Percentiles rank a stretch among this genome's conserved stretches.
Evolutionary conservation across 2,329 filamentous ascomycete genomes (phyloP).

Genomic region (Epichloe uncinata): DNA sequence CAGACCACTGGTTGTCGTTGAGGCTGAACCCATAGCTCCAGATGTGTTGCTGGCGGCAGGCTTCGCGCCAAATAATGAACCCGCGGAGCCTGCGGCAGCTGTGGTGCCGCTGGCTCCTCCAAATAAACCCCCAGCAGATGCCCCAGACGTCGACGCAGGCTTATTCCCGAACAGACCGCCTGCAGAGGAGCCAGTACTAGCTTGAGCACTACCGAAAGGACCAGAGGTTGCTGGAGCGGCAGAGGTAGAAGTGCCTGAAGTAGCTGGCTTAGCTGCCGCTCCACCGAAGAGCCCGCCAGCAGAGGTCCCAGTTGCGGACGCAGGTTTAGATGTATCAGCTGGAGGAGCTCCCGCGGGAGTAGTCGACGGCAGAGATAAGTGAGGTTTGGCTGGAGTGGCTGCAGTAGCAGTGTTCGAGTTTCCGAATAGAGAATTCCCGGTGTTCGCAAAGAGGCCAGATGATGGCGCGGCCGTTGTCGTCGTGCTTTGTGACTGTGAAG

Average conservation of each 20-base stretch:
- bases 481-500: slow-evolving; percentile 9
- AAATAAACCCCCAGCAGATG: slow-evolving; percentile 14
- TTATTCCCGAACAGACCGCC: slow-evolving; percentile 10
- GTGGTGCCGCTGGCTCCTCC: slow-evolving; percentile 11
- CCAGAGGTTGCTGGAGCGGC: slow-evolving; percentile 10
- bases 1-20: slow-evolving; percentile 20
- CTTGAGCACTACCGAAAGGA: no score
- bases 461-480: slow-evolving; percentile 15
- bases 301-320: slow-evolving; percentile 1
- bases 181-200: slow-evolving; percentile 14
- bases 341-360: slow-evolving; percentile 44
- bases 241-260: slow-evolving; percentile 8
- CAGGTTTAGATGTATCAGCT: slow-evolving; percentile 20
- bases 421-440: slow-evolving; percentile 18
- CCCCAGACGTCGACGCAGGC: slow-evolving; percentile 11
- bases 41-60: slow-evolving; percentile 22
- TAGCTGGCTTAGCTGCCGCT: slow-evolving; percentile 10
- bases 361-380: slow-evolving; percentile 5
- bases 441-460: slow-evolving; percentile 18
- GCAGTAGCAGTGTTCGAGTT: slow-evolving; percentile 11
- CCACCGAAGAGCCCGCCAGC: slow-evolving; percentile 15
- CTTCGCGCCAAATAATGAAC: slow-evolving; percentile 28
- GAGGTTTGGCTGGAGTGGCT: slow-evolving; percentile 13
- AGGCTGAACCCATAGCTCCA: slow-evolving; percentile 17
- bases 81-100: slow-evolving; percentile 10